phyloP scores from a whole-genome alignment of 208 protist species.

The Trypanosoma melophagium region DNA sequence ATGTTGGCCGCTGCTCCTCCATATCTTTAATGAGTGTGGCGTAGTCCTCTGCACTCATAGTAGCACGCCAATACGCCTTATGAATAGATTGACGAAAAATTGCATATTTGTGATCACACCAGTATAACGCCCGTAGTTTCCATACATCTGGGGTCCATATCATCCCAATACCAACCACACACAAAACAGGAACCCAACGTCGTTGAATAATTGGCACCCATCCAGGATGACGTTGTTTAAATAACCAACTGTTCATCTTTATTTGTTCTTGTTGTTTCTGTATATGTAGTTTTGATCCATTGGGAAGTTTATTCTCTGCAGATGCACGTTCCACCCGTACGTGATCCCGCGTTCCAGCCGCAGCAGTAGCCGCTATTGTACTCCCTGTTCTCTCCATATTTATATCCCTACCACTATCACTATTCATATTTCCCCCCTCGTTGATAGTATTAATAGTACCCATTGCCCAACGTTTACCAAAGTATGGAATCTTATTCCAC shows the following conservation, averaged over 20 bases:
- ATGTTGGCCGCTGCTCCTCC: constrained; percentile 37
- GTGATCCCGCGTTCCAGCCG: constrained; percentile 28
- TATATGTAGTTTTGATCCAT: background rate
- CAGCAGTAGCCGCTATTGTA: constrained; percentile 8
- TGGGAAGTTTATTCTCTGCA: constrained; percentile 8
- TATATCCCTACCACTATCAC: constrained; percentile 2
- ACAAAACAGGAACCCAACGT: constrained; percentile 80
- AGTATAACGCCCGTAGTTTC: constrained; percentile 80
- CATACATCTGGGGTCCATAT: constrained; percentile 85
- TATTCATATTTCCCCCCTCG: background rate
- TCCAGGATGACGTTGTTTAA: constrained; percentile 64
- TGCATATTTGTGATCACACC: constrained; percentile 70
- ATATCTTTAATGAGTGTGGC: constrained; percentile 52
- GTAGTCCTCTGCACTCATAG: constrained; percentile 71
- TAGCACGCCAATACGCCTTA: constrained; percentile 75
- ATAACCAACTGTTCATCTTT: constrained; percentile 73
- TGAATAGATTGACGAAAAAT: constrained; percentile 59
- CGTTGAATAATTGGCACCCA: constrained; percentile 85
- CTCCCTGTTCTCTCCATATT: constrained; percentile 8
- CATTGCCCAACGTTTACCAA: constrained; percentile 39
- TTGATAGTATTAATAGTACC: background rate
- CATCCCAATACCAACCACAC: constrained; percentile 33
- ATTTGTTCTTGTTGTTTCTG: background rate
- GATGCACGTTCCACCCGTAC: constrained; percentile 61
- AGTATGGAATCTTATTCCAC: constrained; percentile 59